Evolutionary conservation across 176 grass and related monocot species (phyloP), one percentile per base, ranked within the genome.

Genomic region (Carex littledalei): DNA sequence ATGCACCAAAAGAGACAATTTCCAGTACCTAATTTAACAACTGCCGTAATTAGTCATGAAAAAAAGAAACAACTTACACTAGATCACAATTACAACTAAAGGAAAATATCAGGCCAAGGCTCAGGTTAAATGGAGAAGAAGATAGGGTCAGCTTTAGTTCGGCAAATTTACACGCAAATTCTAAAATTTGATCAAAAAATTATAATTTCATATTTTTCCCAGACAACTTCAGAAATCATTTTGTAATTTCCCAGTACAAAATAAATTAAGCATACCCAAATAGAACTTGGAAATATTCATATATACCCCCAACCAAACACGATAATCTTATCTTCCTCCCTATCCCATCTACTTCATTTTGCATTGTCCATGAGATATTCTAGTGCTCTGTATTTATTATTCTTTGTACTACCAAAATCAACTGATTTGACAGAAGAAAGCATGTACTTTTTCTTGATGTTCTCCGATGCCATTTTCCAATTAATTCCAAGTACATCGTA

Each of bases 381-480:
- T 82, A 16, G 59, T 60, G 22, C 7, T 43, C 32, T 45, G 59
- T 0, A 18, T 45, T 81, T 1, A 18, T 47, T 81, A 37, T 81
- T 47, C 37, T 41, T 17, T 56, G 49, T 22, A 43, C 8, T 35
- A 59, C 39, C 15, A 52, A 67, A 55, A 18, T 5, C 58, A 67
- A 79, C 18, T 37, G 41, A 55, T 39, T 32, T 6, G 10, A 65
- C 6, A 67, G 66, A 55, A 80, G 63, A 85, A 16, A 85, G 41
- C 57, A 63, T 67, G 18, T 31, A 97, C 94, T 93, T 94, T 98
- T 98, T 98, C 91, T 98, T 98, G 67, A 91, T 90, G 79, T 94
- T 98, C 71, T 98, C 95, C 63, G 91, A 65, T 70, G 89, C 85
- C 92, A 94, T 98, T 67, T 94, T 98, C 95, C 95, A 98, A 84